Evolutionary conservation across 768 basidiomycete genomes (phyloP).

Genomic region (Tricholoma bakamatsutake): DNA sequence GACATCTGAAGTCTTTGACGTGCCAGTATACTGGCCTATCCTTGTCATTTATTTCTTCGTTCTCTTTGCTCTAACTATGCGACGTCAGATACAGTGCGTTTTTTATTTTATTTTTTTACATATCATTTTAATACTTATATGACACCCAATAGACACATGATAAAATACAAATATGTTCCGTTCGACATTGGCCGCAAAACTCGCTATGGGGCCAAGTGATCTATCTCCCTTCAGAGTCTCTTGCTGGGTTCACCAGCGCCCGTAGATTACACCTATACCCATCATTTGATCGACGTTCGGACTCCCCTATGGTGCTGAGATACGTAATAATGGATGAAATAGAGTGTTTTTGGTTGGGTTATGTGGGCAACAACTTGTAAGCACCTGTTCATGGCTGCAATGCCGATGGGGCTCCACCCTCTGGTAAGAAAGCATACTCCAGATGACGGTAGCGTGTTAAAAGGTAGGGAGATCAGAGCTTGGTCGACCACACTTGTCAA

Average conservation of each 20-base stretch:
- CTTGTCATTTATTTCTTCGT: slow-evolving; percentile 96
- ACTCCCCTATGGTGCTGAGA: not conserved
- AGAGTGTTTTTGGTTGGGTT: not conserved
- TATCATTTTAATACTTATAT: slow-evolving; percentile 2
- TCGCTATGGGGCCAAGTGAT: slow-evolving; percentile 56
- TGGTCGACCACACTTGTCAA: too few relatives aligned
- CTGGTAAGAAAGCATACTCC: not conserved
- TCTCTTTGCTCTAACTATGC: slow-evolving; percentile 92
- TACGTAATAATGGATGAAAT: not conserved
- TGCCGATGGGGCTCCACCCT: not conserved
- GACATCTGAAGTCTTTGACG: slow-evolving; percentile 80
- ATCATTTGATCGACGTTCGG: not conserved
- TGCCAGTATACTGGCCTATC: slow-evolving; percentile 99
- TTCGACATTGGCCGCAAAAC: slow-evolving; percentile 95
- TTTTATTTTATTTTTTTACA: slow-evolving; percentile 23
- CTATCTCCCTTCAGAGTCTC: not conserved
- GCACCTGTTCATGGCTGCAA: too few relatives aligned
- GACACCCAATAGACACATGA: slow-evolving; percentile 76
- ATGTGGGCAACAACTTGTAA: too few relatives aligned
- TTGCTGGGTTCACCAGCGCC: not conserved
- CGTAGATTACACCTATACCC: not conserved
- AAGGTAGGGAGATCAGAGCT: too few relatives aligned
- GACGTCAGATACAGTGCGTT: slow-evolving; percentile 90
- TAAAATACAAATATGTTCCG: slow-evolving; percentile 96
- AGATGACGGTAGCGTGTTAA: too few relatives aligned